These are phyloP conservation scores for Camelina hispida DNA, from an alignment of 345 rosid genomes.

Conservation along the genomic window DNA sequence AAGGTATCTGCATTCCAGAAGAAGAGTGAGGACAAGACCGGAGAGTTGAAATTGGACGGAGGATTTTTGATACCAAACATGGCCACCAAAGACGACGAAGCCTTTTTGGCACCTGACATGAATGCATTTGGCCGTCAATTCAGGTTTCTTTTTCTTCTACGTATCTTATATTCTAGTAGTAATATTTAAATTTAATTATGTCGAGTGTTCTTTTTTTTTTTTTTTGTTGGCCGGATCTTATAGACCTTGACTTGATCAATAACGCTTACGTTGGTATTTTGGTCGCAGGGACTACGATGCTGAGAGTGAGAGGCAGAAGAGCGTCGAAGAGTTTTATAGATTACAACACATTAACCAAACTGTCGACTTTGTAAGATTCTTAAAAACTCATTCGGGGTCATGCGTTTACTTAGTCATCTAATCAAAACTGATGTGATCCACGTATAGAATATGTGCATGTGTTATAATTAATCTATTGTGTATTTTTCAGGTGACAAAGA, in stretches of 20 bases:
- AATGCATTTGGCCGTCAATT: constrained; percentile 60
- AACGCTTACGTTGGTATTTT: not conserved
- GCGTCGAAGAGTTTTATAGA: constrained; percentile 62
- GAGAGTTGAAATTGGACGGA: constrained; percentile 54
- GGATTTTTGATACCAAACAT: constrained; percentile 28
- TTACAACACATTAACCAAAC: constrained; percentile 70
- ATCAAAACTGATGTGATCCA: not conserved
- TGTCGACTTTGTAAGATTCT: constrained; percentile 57
- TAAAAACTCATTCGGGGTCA: not conserved
- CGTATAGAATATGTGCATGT: not conserved
- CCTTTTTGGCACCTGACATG: constrained; percentile 56
- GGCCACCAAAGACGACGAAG: constrained; percentile 25
- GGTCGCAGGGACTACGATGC: constrained; percentile 55
- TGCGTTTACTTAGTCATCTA: not conserved
- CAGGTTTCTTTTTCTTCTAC: constrained; percentile 14
- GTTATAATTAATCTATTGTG: not conserved
- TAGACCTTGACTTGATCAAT: constrained; percentile 5
- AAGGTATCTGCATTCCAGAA: constrained; percentile 38
- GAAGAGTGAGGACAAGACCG: constrained; percentile 33
- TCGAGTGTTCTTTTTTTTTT: constrained; percentile 5
- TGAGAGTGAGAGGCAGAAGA: constrained; percentile 56
- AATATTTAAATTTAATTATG: not conserved
- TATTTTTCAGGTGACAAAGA: constrained; percentile 47
- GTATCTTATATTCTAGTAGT: not conserved
- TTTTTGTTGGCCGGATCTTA: not conserved